These are phyloP conservation scores for Dactylella cylindrospora DNA, from an alignment of 2,329 filamentous ascomycete genomes.

Conservation along the genomic window DNA sequence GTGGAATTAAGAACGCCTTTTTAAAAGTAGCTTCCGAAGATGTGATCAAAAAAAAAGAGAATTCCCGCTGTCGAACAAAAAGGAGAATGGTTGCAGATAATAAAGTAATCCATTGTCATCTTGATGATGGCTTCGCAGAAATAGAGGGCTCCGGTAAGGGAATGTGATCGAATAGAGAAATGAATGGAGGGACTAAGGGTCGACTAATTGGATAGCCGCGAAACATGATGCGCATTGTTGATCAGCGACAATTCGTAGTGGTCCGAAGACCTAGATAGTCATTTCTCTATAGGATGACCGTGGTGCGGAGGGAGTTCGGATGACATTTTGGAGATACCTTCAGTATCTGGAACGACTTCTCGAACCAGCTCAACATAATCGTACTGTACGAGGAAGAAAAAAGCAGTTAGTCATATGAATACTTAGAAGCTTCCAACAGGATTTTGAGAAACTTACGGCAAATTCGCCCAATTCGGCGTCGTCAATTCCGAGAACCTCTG, in stretches of 20 bases:
- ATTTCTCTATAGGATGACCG: conserved; percentile 44
- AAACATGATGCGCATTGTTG: conserved; percentile 42
- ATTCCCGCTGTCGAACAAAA: too few species aligned
- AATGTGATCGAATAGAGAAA: conserved; percentile 2
- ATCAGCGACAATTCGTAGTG: conserved; percentile 44
- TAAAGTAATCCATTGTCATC: too few species aligned
- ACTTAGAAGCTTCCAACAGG: conserved; percentile 2
- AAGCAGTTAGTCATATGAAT: conserved; percentile 28
- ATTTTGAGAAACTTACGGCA: conserved; percentile 59
- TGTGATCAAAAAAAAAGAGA: too few species aligned
- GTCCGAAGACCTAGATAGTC: conserved; percentile 45
- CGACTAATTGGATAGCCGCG: conserved; percentile 42
- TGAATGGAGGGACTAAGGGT: conserved; percentile 22
- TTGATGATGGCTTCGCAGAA: too few species aligned
- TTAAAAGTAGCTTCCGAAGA: too few species aligned
- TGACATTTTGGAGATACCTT: conserved; percentile 47
- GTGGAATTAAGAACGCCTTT: too few species aligned
- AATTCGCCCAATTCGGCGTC: conserved; percentile 91
- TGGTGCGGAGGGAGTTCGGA: conserved; percentile 39
- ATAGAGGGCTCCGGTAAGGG: too few species aligned
- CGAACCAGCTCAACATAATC: conserved; percentile 84
- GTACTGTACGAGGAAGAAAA: conserved; percentile 57
- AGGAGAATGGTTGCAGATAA: too few species aligned
- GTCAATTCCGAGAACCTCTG: conserved; percentile 81
- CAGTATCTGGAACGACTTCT: conserved; percentile 59